These are phyloP conservation scores for Akanthomyces uredinophilus DNA, from an alignment of 2,329 filamentous ascomycete genomes.

Conservation along the genomic window DNA sequence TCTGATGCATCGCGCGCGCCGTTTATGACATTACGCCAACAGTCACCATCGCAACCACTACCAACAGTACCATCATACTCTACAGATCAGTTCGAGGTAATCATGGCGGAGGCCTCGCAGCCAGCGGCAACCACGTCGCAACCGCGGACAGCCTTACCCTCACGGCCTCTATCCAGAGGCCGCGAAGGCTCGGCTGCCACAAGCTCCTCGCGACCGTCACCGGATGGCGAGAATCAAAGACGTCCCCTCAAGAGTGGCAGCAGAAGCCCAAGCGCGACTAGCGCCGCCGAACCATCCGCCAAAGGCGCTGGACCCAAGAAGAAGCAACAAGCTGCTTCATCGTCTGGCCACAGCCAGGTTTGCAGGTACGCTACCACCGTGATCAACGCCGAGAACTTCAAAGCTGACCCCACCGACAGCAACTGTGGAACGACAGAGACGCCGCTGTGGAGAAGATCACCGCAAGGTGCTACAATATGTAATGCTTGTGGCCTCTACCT, in stretches of 20 bases:
- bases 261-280: constrained; percentile 23
- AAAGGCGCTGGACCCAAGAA: constrained; percentile 9
- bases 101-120: constrained; percentile 29
- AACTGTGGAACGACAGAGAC: constrained; percentile 95
- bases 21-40: constrained; percentile 11
- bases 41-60: constrained; percentile 1
- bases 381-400: background rate
- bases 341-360: constrained; percentile 11
- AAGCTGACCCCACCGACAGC: constrained; percentile 41
- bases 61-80: background rate
- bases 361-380: constrained; percentile 9
- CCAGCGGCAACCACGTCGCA: constrained; percentile 23
- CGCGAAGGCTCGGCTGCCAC: constrained; percentile 19
- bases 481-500: constrained; percentile 95
- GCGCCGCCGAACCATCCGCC: constrained; percentile 18
- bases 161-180: constrained; percentile 32
- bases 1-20: constrained; percentile 2
- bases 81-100: background rate
- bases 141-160: constrained; percentile 33
- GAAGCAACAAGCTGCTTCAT: constrained; percentile 10
- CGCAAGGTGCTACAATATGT: constrained; percentile 90
- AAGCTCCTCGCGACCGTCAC: constrained; percentile 20
- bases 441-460: constrained; percentile 89
- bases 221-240: constrained; percentile 21
- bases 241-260: constrained; percentile 21